Evolutionary conservation across 805 yeast species (phyloP).

Genomic region (Metschnikowia chrysomelidarum): DNA sequence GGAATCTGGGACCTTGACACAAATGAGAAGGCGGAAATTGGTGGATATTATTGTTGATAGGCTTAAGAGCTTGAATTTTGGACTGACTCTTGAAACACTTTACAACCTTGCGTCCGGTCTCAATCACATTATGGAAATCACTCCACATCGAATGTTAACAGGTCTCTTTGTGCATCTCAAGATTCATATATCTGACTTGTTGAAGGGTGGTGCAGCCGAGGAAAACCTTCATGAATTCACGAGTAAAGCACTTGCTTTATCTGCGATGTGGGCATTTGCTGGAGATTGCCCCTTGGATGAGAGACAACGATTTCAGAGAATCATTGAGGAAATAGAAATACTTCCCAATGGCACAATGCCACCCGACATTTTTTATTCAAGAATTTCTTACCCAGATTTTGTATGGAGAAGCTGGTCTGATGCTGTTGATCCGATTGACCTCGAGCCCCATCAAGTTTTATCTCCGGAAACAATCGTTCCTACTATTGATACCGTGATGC

Average conservation of each 20-base stretch:
- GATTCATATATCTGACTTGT: conserved; percentile 29
- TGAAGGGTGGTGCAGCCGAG: conserved; percentile 7
- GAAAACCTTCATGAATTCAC: conserved; percentile 30
- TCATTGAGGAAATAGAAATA: conserved; percentile 21
- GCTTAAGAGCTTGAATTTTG: conserved; percentile 1
- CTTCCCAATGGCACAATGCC: conserved; percentile 17
- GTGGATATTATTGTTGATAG: conserved; percentile 16
- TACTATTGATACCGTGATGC: conserved; percentile 72
- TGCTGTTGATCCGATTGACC: conserved; percentile 39
- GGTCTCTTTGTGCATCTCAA: conserved; percentile 42
- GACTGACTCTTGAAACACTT: conserved; percentile 13
- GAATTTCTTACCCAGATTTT: conserved; percentile 44
- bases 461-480: conserved; percentile 69
- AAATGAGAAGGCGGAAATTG: conserved; percentile 7
- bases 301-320: conserved; percentile 36
- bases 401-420: conserved; percentile 45
- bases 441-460: conserved; percentile 59
- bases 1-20: conserved; percentile 2
- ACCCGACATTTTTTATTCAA: conserved; percentile 36
- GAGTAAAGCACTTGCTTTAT: conserved; percentile 31
- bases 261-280: conserved; percentile 61
- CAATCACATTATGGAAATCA: conserved; percentile 54
- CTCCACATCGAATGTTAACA: conserved; percentile 32
- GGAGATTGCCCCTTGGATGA: conserved; percentile 51
- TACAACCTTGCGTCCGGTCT: conserved; percentile 25